Conservation (phyloP, 306 rosid species). For the Boehmeria nivea region DNA sequence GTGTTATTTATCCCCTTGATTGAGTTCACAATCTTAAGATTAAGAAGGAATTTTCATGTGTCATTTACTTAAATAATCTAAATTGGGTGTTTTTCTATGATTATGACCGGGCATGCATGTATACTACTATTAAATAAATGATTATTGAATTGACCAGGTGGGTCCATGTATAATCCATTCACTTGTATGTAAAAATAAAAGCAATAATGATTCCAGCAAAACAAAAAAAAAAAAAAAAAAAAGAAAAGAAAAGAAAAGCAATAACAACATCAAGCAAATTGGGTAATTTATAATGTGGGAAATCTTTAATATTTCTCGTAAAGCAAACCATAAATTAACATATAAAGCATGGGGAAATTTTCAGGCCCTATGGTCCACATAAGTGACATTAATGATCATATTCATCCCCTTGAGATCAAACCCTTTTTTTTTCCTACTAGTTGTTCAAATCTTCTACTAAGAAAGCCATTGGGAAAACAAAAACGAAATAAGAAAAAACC, state of each 20-base stretch:
- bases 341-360: constrained; percentile 45
- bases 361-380: constrained; percentile 32
- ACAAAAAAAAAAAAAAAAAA: too few relatives aligned
- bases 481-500: constrained; percentile 12
- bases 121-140: not conserved
- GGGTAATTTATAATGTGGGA: constrained; percentile 13
- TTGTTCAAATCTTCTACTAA: constrained; percentile 18
- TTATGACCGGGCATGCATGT: not conserved
- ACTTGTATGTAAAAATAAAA: not conserved
- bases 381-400: constrained; percentile 43
- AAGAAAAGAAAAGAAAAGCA: too few relatives aligned
- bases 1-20: not conserved
- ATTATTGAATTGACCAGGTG: not conserved
- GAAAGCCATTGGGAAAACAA: constrained; percentile 36
- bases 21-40: constrained; percentile 6
- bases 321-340: constrained; percentile 56
- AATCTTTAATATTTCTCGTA: constrained; percentile 15
- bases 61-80: not conserved
- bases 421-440: constrained; percentile 16
- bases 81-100: not conserved
- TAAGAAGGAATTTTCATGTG: not conserved
- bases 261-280: constrained; percentile 8
- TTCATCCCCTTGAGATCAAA: constrained; percentile 33
- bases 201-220: not conserved
- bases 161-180: constrained; percentile 3